Evolutionary conservation across 805 yeast species (phyloP).

Genomic region (Ogataea saltuana): DNA sequence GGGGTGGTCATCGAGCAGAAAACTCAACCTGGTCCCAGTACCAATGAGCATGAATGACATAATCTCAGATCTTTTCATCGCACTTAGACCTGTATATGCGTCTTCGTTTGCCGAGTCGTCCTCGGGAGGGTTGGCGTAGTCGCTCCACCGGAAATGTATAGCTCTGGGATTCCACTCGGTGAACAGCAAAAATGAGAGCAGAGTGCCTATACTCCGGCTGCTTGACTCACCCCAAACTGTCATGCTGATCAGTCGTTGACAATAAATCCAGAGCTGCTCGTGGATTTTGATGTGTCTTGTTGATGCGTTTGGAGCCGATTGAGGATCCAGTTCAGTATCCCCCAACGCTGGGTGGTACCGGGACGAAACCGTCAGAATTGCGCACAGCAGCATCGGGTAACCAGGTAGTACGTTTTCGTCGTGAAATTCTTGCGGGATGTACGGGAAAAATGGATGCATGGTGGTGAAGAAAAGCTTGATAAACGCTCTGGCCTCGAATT

Average conservation of each 20-base stretch:
- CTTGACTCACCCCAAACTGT: constrained; percentile 95
- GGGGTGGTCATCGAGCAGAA: constrained; percentile 71
- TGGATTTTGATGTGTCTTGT: constrained; percentile 60
- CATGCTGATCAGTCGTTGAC: constrained; percentile 77
- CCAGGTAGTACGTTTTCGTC: constrained; percentile 65
- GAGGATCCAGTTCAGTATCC: constrained; percentile 26
- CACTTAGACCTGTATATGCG: constrained; percentile 72
- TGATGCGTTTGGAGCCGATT: not conserved
- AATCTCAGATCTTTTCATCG: constrained; percentile 81
- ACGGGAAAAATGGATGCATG: constrained; percentile 90
- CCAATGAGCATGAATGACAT: constrained; percentile 96
- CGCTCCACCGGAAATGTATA: constrained; percentile 84
- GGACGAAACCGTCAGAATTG: constrained; percentile 77
- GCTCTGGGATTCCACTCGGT: constrained; percentile 98
- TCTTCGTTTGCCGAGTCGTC: constrained; percentile 42
- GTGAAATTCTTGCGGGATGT: constrained; percentile 73
- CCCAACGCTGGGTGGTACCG: constrained; percentile 66
- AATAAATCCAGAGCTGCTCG: constrained; percentile 79
- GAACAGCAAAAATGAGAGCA: constrained; percentile 76
- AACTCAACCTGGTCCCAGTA: constrained; percentile 81
- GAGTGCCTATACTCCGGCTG: constrained; percentile 83
- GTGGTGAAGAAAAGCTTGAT: constrained; percentile 67
- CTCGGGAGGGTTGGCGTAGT: constrained; percentile 69
- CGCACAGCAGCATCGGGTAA: constrained; percentile 78
- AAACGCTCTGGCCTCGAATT: constrained; percentile 56